Evolutionary conservation across 192 early-diverging fungal species (phyloP), one percentile per base, ranked within the genome.

Genomic region (Borealophlyctis nickersoniae): DNA sequence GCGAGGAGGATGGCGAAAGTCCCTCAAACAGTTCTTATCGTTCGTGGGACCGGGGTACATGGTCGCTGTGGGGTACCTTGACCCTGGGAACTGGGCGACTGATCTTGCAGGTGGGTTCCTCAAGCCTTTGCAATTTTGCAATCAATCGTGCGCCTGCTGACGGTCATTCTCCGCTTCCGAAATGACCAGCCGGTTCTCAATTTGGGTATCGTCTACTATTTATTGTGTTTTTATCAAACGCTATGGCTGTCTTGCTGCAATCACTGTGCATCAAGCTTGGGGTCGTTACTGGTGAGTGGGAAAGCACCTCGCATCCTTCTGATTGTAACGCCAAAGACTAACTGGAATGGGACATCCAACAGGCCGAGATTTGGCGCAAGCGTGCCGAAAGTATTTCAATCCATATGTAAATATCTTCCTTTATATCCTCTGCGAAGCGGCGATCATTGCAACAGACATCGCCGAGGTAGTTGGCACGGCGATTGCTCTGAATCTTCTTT

Each of bases 381-480:
- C 84, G 2, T 93, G 89, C 55, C 75, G 86, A 23, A 65, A 63
- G 52, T 78, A 81, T 56, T 83, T 86, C 23, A 79, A 76, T n/a
- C 72, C 73, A 28, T 77, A 72, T 58, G n/a, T 83, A 22, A 90
- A 86, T 65, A 68, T 87, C 31, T 24, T 81, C 28, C 72, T 93
- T 27, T 93, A 89, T 63, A 51, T 90, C 3, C 65, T 93, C 1
- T 81, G 84, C 36, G 90, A 93, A 70, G 50, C 84, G 27, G 89
- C 88, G 4, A 92, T 93, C 61, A 83, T 93, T 33, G 88, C 90
- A 13, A 88, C 86, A 27, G 91, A 93, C 71, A 69, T 93, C 4
- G 91, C 91, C 28, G 91, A 92, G 63, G 90, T 94, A 16, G 86
- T 95, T n/a, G 93, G 93, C 11, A 92, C 92, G 49, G 91, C 90